Evolutionary conservation across 169 alveolate species (phyloP), one percentile per base, ranked within the genome.

Genomic region (Plasmodium gonderi): DNA sequence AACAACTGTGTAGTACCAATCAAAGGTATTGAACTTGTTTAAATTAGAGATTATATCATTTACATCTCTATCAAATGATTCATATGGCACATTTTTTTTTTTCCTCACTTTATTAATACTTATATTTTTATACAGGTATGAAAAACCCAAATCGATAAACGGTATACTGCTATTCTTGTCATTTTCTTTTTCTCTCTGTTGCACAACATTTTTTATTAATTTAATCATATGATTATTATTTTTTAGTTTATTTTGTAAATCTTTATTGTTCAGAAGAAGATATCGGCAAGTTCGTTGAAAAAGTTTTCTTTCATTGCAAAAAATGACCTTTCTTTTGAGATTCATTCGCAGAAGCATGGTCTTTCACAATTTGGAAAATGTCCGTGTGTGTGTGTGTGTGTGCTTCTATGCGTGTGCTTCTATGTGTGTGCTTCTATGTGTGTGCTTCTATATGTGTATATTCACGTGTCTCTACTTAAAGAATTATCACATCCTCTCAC

Each of bases 101-200:
- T 11, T 36, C 51, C 33, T 29, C 31, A 26, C 40, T 49, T 77
- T 76, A 29, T 42, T 54, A 26, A 89, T 60, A 67, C 20, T 78
- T 8, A 89, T 49, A 77, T 89, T 77, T 89, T 40, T 75, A 68
- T 60, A 89, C 29, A 89, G 90, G 79, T 89, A 89, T 29, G 67
- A 42, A 42, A 89, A 33, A 9, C 76, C 54, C 38, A 78, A 40
- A 45, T 89, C 81, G 47, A 65, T 49, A 26, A 38, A 51, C 17
- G 77, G 38, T 20, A 23, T 23, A 17, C 11, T 60, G 42, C n/a
- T 67, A 1, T 65, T 67, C 14, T 89, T 60, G 20, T 36, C 72
- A 20, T 44, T 8, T 14, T 79, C 76, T 12, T 42, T 23, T 64
- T 77, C 65, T 23, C 45, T 77, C 1, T 17, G 23, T 4, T 77